Evolutionary conservation across 2,329 filamentous ascomycete species (phyloP).

Genomic region (Escovopsis sp.): DNA sequence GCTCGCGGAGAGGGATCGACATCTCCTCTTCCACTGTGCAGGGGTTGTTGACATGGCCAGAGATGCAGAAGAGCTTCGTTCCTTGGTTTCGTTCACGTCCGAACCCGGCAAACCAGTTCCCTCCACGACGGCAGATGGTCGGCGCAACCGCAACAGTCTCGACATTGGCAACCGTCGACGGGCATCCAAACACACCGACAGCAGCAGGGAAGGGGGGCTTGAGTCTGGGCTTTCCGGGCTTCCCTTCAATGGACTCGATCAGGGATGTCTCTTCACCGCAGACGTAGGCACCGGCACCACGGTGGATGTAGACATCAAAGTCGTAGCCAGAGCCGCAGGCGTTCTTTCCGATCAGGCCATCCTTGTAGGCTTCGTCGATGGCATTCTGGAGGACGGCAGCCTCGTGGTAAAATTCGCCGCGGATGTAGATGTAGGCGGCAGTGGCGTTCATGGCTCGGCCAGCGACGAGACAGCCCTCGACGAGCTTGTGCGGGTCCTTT

Average conservation of each 20-base stretch:
- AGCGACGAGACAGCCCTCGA: constrained; percentile 92
- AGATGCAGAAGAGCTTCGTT: constrained; percentile 97
- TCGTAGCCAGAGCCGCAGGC: constrained; percentile 94
- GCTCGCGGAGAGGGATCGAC: constrained; percentile 88
- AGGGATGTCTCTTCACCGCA: constrained; percentile 97
- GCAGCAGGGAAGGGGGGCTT: constrained; percentile 98
- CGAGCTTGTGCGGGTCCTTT: constrained; percentile 97
- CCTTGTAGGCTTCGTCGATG: constrained; percentile 95
- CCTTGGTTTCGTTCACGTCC: constrained; percentile 92
- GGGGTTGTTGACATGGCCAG: constrained; percentile 96
- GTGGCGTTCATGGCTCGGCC: constrained; percentile 98
- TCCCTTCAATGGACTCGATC: constrained; percentile 96
- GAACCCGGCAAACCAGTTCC: constrained; percentile 83
- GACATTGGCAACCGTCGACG: constrained; percentile 94
- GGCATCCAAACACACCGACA: constrained; percentile 94
- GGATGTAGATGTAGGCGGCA: constrained; percentile 98
- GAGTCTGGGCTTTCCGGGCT: constrained; percentile 93
- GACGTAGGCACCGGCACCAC: constrained; percentile 92
- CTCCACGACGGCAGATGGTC: constrained; percentile 87
- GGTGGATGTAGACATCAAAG: constrained; percentile 94
- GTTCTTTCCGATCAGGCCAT: constrained; percentile 93
- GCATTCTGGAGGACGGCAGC: constrained; percentile 84
- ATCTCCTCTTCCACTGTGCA: constrained; percentile 98
- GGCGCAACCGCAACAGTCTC: constrained; percentile 93
- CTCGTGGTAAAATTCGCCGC: constrained; percentile 95